phyloP scores from a whole-genome alignment of 805 yeast genomes.

The Isabelozyma rhagii region DNA sequence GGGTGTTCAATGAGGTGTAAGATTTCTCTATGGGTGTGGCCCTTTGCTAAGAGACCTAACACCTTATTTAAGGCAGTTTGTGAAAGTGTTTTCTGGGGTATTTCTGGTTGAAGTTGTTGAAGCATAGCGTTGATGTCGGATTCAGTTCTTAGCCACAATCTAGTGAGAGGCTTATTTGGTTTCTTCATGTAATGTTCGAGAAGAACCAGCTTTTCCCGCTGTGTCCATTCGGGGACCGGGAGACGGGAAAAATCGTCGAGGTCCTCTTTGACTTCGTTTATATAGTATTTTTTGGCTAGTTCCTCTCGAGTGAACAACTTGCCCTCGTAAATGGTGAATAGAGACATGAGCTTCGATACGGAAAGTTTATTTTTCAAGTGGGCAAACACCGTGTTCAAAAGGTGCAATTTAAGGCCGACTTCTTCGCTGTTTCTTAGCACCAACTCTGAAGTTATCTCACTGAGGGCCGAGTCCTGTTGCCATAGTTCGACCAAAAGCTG shows the following conservation, averaged over 20 bases:
- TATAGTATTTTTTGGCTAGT: not conserved
- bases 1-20: not conserved
- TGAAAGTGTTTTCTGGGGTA: not conserved
- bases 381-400: not conserved
- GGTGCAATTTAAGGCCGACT: not conserved
- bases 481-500: not conserved
- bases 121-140: not conserved
- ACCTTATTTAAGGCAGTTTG: not conserved
- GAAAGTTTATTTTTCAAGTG: not conserved
- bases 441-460: not conserved
- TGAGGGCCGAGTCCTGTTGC: not conserved
- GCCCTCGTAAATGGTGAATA: not conserved
- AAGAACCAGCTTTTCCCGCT: not conserved
- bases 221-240: not conserved
- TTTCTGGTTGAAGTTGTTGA: not conserved
- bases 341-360: not conserved
- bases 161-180: not conserved
- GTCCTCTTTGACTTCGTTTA: not conserved
- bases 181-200: not conserved
- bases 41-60: not conserved
- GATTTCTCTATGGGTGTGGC: not conserved
- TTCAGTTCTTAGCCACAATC: not conserved
- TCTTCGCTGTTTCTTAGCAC: not conserved
- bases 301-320: not conserved
- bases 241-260: not conserved